Base-by-base conservation (phyloP, 208 protist genomes). In the Phytomonas francai region DNA sequence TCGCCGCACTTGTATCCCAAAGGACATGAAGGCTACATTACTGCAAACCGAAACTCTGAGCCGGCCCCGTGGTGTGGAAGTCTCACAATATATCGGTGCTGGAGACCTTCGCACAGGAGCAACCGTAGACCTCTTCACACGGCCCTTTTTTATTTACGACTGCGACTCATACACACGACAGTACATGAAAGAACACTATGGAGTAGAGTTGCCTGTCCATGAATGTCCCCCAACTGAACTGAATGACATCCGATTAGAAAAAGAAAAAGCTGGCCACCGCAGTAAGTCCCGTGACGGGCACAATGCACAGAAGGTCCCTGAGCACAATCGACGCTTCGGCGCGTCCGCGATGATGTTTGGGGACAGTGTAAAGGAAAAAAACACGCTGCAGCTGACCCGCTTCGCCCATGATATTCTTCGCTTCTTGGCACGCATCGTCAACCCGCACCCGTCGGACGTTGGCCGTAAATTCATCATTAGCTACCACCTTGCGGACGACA, bases 401-500 rank as follows among this genome's bases (percentile, higher is more conserved):
- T 91, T 87, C 71, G 80, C 85, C 11, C 83, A 96, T 36, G 90
- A 97, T 73, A 83, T 92, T 32, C 90, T 98, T 30, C 93, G 92
- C 64, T 98, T 98, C 75, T 70, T 77, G 16, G 94, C 87, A 31
- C 73, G 77, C 36, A 62, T 92, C 65, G 81, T 77, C 56, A 73
- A 89, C 11, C 80, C 80, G 11, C 67, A 62, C 28, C 65, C 72
- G 11, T 68, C 73, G n/a, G 90, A 98, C 76, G 74, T 71, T 30
- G 85, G 80, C 28, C 73, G 95, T 42, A 51, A 60, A 25, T 98
- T 98, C 68, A 75, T 98, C 36, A 67, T 98, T 28, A 87, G 87
- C 72, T 97, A 94, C 78, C 98, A 97, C 76, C 88, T 98, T 2
- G 87, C 91, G 14, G 97, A 99, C 71, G 95, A 98, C 76, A 97